phyloP scores from a whole-genome alignment of 495 filamentous ascomycete genomes.

The Pseudoneurospora amorphoporcata region DNA sequence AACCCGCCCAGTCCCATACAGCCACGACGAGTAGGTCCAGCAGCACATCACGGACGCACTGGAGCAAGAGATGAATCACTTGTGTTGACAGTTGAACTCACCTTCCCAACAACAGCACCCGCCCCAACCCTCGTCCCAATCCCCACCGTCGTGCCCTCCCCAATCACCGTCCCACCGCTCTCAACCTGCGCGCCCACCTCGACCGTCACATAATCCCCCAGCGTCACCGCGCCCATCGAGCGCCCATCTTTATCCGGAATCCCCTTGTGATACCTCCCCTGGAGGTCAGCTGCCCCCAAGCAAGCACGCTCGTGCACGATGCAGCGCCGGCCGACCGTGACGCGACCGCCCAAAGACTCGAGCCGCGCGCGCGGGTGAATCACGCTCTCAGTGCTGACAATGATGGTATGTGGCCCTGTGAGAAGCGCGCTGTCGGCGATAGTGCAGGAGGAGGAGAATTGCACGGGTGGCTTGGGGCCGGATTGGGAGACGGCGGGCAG shows the following conservation, averaged over 20 bases:
- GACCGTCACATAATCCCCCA: constrained; percentile 49
- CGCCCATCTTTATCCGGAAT: constrained; percentile 5
- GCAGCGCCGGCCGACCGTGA: constrained; percentile 62
- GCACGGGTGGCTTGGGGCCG: constrained; percentile 53
- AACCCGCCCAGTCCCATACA: not conserved
- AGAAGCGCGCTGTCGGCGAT: constrained; percentile 69
- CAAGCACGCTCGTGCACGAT: constrained; percentile 64
- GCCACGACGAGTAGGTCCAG: not conserved
- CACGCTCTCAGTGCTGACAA: constrained; percentile 60
- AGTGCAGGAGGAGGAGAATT: constrained; percentile 56
- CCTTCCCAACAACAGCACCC: constrained; percentile 55
- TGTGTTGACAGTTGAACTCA: constrained; percentile 21
- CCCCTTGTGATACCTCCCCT: constrained; percentile 8
- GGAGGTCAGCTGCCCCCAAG: constrained; percentile 38
- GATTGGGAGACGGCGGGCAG: constrained; percentile 31
- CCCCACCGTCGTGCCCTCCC: constrained; percentile 53
- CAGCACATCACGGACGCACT: not conserved
- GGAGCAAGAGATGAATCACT: not conserved
- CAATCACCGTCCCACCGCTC: constrained; percentile 43
- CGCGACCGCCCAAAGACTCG: constrained; percentile 55
- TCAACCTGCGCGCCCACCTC: constrained; percentile 55
- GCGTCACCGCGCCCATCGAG: constrained; percentile 29
- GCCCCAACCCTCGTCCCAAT: constrained; percentile 49
- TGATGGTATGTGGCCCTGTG: constrained; percentile 61
- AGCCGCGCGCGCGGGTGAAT: constrained; percentile 72